Conservation (phyloP, 2,329 filamentous ascomycete species). For the Penicillium fuscoglaucum region DNA sequence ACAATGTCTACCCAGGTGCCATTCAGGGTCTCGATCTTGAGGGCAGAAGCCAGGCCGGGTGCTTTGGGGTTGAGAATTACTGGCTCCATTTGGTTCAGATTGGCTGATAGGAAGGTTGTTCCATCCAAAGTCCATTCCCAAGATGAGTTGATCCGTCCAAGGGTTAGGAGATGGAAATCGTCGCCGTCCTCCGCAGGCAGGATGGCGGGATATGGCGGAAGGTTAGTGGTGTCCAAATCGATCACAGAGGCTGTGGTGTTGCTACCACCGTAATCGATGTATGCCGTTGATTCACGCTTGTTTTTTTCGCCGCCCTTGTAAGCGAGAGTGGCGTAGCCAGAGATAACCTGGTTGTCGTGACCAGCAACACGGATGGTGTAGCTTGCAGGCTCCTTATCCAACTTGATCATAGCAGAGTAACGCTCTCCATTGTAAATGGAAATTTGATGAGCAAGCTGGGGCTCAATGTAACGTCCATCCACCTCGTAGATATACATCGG, state of each 20-base stretch:
- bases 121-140: constrained; percentile 20
- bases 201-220: constrained; percentile 12
- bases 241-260: constrained; percentile 18
- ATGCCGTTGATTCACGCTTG: background rate
- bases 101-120: constrained; percentile 10
- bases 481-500: constrained; percentile 47
- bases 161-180: background rate
- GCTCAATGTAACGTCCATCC: background rate
- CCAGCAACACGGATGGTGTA: background rate
- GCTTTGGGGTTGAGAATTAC: constrained; percentile 9
- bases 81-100: constrained; percentile 12
- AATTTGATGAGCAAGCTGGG: background rate
- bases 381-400: background rate
- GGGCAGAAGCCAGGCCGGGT: background rate
- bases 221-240: constrained; percentile 4
- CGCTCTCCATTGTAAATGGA: background rate
- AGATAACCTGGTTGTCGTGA: background rate
- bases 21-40: background rate
- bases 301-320: background rate
- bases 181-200: background rate
- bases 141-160: constrained; percentile 7
- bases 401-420: background rate
- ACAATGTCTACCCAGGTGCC: background rate
- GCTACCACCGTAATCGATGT: background rate
- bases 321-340: background rate